phyloP scores from a whole-genome alignment of 192 early-diverging fungal species.

The Mortierella antarctica region DNA sequence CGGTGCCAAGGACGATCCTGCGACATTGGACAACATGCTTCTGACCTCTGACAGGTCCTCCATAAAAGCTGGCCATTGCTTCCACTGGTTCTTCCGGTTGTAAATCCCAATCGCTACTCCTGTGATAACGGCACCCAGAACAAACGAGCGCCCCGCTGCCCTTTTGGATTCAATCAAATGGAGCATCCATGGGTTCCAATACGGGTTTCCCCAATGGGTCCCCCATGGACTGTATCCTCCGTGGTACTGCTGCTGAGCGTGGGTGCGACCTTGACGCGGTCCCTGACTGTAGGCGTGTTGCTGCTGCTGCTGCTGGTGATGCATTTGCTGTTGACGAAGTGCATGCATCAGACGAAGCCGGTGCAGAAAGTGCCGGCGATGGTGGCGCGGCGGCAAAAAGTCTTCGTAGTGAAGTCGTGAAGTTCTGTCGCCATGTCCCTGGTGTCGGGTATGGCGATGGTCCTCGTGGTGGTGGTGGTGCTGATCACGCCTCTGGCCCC shows the following conservation, averaged over 20 bases:
- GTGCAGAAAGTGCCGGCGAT: slow-evolving; percentile 5
- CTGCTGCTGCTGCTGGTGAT: slow-evolving; percentile 7
- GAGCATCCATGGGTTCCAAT: slow-evolving; percentile 7
- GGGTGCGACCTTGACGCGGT: neutral
- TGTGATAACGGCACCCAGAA: neutral
- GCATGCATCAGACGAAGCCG: slow-evolving; percentile 11
- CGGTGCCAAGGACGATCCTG: neutral
- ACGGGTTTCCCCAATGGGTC: neutral
- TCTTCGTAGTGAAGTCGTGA: slow-evolving; percentile 16
- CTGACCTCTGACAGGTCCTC: slow-evolving; percentile 1
- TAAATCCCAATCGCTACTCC: neutral
- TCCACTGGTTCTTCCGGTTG: neutral
- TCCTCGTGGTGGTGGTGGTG: neutral
- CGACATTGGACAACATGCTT: neutral
- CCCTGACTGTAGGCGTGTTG: neutral
- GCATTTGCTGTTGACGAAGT: slow-evolving; percentile 9
- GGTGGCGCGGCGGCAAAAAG: slow-evolving; percentile 13
- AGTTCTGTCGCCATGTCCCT: neutral
- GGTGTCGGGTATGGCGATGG: neutral
- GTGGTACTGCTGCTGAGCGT: neutral
- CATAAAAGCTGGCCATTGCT: neutral
- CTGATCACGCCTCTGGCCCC: neutral
- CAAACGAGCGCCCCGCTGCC: neutral
- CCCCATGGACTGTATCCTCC: slow-evolving; percentile 1
- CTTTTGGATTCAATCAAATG: neutral